These are phyloP conservation scores for Hypoxylon perforatum DNA, from an alignment of 495 filamentous ascomycete species.

Conservation along the genomic window DNA sequence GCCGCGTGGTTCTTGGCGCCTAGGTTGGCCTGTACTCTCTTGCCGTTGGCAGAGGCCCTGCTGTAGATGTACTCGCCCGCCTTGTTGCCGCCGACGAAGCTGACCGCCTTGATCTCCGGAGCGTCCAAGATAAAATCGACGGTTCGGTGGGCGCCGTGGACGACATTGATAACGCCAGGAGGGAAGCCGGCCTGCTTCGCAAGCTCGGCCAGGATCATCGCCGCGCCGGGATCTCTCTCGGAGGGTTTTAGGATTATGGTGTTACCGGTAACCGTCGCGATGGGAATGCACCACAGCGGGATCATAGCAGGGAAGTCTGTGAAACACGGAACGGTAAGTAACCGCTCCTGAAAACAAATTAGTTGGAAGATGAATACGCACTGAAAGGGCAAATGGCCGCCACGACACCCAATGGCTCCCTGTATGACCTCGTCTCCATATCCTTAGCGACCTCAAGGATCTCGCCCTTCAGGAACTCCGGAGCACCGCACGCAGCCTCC, in stretches of 20 bases:
- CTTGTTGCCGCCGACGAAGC: slow-evolving; percentile 96
- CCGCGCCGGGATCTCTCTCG: slow-evolving; percentile 96
- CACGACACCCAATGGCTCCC: slow-evolving; percentile 92
- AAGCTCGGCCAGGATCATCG: slow-evolving; percentile 97
- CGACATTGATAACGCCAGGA: slow-evolving; percentile 90
- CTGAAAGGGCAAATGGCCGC: slow-evolving; percentile 99
- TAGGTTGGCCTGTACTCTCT: slow-evolving; percentile 94
- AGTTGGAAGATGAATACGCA: slow-evolving; percentile 59
- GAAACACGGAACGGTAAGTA: slow-evolving; percentile 29
- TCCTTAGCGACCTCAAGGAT: slow-evolving; percentile 97
- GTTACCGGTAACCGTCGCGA: slow-evolving; percentile 95
- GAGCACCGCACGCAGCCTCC: slow-evolving; percentile 94
- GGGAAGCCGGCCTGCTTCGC: slow-evolving; percentile 93
- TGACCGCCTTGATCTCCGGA: slow-evolving; percentile 96
- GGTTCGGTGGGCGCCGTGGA: slow-evolving; percentile 89
- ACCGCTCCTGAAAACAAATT: neutral
- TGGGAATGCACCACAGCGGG: slow-evolving; percentile 94
- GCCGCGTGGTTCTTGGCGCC: slow-evolving; percentile 99
- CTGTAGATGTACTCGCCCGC: slow-evolving; percentile 97
- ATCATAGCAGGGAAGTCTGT: slow-evolving; percentile 99
- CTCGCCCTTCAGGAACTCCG: slow-evolving; percentile 92
- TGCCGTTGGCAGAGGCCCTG: slow-evolving; percentile 90
- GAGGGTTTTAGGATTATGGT: slow-evolving; percentile 96
- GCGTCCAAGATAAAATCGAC: slow-evolving; percentile 98
- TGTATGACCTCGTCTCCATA: slow-evolving; percentile 96